Evolutionary conservation across 176 grass and related monocot genomes (phyloP).

Genomic region (Aegilops sharonensis): DNA sequence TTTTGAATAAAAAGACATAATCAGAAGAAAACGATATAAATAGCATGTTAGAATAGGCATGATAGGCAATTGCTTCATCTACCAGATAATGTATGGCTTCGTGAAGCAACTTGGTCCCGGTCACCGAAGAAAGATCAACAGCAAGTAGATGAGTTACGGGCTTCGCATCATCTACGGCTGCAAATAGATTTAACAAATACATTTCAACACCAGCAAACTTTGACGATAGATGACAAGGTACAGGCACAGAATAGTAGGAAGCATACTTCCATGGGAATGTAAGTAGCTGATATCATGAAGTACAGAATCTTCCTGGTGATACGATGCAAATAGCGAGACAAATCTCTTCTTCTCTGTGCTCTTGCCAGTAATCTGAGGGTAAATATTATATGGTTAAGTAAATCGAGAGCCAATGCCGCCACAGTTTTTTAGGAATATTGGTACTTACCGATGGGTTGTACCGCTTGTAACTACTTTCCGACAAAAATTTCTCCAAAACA

Average conservation of each 20-base stretch:
- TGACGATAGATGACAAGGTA: slow-evolving; percentile 17
- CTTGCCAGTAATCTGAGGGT: slow-evolving; percentile 70
- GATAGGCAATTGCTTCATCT: slow-evolving; percentile 28
- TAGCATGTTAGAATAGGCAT: slow-evolving; percentile 16
- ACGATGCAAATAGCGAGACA: slow-evolving; percentile 70
- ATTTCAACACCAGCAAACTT: slow-evolving; percentile 30
- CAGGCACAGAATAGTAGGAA: slow-evolving; percentile 23
- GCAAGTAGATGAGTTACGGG: slow-evolving; percentile 91
- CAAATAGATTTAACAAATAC: slow-evolving; percentile 39
- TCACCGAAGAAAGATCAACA: slow-evolving; percentile 72
- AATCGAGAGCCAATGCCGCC: slow-evolving; percentile 17
- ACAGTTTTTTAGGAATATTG: slow-evolving; percentile 16
- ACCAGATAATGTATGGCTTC: slow-evolving; percentile 85
- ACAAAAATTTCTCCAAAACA: slow-evolving; percentile 91
- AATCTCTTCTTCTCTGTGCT: slow-evolving; percentile 70
- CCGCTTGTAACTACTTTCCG: slow-evolving; percentile 81
- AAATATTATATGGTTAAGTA: slow-evolving; percentile 25
- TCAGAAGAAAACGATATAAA: slow-evolving; percentile 30
- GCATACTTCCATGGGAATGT: slow-evolving; percentile 86
- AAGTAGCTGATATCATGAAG: slow-evolving; percentile 77
- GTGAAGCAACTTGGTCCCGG: slow-evolving; percentile 73
- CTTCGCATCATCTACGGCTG: slow-evolving; percentile 78
- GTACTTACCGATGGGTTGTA: slow-evolving; percentile 83
- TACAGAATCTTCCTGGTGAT: slow-evolving; percentile 59
- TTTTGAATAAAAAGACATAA: slow-evolving; percentile 28